A percentile compares a stretch with the other conserved stretches of the same genome.
Evolutionary conservation across 2,329 filamentous ascomycete species (phyloP).

Genomic region (Pseudocercospora cruenta): DNA sequence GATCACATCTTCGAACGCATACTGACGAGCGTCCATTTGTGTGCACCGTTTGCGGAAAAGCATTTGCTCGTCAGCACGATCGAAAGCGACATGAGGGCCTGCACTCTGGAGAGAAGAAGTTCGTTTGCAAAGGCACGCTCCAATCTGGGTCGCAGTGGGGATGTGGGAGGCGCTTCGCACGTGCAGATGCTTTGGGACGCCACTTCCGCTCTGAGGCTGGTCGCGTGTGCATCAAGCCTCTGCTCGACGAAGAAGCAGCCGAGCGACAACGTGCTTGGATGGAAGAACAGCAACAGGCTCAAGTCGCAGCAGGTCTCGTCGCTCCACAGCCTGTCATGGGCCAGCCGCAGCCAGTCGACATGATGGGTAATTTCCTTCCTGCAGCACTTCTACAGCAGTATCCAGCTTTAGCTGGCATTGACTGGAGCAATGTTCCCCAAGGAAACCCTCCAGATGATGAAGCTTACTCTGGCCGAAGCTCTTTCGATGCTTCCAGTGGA

Average conservation of each 20-base stretch:
- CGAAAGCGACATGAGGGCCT: conserved; percentile 95
- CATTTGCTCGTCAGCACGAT: conserved; percentile 95
- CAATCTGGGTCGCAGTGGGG: conserved; percentile 86
- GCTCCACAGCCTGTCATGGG: conserved; percentile 37
- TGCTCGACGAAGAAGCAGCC: conserved; percentile 89
- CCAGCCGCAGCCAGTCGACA: conserved; percentile 48
- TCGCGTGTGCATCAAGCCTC: conserved; percentile 93
- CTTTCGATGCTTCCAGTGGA: conserved; percentile 75
- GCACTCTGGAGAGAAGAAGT: conserved; percentile 97
- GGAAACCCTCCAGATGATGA: conserved; percentile 48
- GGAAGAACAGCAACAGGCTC: conserved; percentile 60
- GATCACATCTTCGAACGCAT: conserved; percentile 92
- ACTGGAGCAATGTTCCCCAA: conserved; percentile 78
- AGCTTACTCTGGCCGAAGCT: conserved; percentile 70
- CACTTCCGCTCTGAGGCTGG: conserved; percentile 94
- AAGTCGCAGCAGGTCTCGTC: conserved; percentile 45
- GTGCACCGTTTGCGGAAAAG: conserved; percentile 94
- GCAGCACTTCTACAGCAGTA: conserved; percentile 89
- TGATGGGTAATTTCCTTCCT: conserved; percentile 72
- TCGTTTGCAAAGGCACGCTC: conserved; percentile 90
- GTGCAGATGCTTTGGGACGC: conserved; percentile 84
- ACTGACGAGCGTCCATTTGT: conserved; percentile 97
- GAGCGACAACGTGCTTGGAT: conserved; percentile 77
- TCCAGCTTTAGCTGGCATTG: conserved; percentile 85
- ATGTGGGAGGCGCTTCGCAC: conserved; percentile 88